Evolutionary conservation across 768 basidiomycete genomes (phyloP), one percentile per base, ranked within the genome.

Genomic region (Suillus fuscotomentosus): DNA sequence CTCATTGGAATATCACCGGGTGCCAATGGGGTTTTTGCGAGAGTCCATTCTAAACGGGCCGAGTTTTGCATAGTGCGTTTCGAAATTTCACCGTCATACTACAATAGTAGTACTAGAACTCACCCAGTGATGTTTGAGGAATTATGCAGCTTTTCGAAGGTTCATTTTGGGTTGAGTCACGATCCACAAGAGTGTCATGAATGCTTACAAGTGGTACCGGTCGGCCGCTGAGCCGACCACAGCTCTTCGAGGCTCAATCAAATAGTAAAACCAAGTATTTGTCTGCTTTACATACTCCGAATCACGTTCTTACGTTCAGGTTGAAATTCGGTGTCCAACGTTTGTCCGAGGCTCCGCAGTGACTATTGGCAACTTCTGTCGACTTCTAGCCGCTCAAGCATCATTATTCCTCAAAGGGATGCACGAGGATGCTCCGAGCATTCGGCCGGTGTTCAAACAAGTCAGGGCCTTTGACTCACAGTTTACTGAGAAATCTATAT

Each of bases 361-460:
- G 24, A 41, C 1, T 11, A 59, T 13, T 57, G 56, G 15, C 22
- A 41, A 56, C 34, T 56, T 22, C 36, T 39, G 56, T 22, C 38
- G 10, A 41, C 56, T 57, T 57, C 39, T 10, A 2, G 34, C 53
- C 34, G 53, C 53, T 54, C 53, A 34, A 54, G 41, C 57, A 24
- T 59, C 57, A 59, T 22, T 39, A 17, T 41, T 22, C 55, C 38
- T 24, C 38, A 54, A 54, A 24, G 24, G 9, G 2, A 22, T 41
- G n/a, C 39, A n/a, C n/a, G 27, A 15, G 24, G 15, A 38, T 8
- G n/a, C 31, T 9, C 38, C 13, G 13, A 13, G 13, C 11, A 13
- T 38, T 53, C 34, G 15, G 20, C 60, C 60, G 60, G 60, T 31
- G 5, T 61, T 59, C 54, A 36, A 59, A 36, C 45, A 27, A 24